phyloP scores from a whole-genome alignment of 2,329 filamentous ascomycete genomes.

The Colletotrichum kahawae region DNA sequence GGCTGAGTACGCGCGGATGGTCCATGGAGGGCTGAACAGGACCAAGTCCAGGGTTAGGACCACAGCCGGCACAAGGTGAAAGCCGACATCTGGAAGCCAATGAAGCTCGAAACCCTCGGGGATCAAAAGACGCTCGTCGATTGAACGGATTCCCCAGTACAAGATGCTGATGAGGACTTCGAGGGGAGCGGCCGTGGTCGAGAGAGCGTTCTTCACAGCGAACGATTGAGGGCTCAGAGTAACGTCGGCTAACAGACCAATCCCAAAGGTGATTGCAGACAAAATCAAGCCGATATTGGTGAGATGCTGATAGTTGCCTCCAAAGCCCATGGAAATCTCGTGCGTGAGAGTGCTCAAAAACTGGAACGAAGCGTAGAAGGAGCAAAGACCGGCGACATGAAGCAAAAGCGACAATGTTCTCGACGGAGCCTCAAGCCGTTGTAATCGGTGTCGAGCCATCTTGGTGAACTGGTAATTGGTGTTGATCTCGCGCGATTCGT shows the following conservation, averaged over 20 bases:
- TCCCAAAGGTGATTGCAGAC: slow-evolving; percentile 63
- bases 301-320: slow-evolving; percentile 73
- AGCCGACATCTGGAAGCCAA: slow-evolving; percentile 64
- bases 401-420: slow-evolving; percentile 65
- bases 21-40: slow-evolving; percentile 76
- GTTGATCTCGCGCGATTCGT: not conserved
- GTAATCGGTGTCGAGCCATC: slow-evolving; percentile 64
- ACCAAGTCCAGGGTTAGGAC: slow-evolving; percentile 69
- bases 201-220: slow-evolving; percentile 68
- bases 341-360: slow-evolving; percentile 56
- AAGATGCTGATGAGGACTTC: slow-evolving; percentile 74
- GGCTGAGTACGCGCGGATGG: slow-evolving; percentile 63
- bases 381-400: slow-evolving; percentile 60
- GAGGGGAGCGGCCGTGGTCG: slow-evolving; percentile 70
- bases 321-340: slow-evolving; percentile 63
- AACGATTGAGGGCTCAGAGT: slow-evolving; percentile 65
- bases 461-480: slow-evolving; percentile 1
- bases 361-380: slow-evolving; percentile 58
- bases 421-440: slow-evolving; percentile 70
- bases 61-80: slow-evolving; percentile 70
- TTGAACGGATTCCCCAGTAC: slow-evolving; percentile 72
- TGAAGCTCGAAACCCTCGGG: slow-evolving; percentile 61
- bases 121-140: slow-evolving; percentile 57
- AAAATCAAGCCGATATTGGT: slow-evolving; percentile 75
- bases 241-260: slow-evolving; percentile 69